Evolutionary conservation across 1,284 basidiomycete species (phyloP).

Genomic region (Ganoderma multipileum): DNA sequence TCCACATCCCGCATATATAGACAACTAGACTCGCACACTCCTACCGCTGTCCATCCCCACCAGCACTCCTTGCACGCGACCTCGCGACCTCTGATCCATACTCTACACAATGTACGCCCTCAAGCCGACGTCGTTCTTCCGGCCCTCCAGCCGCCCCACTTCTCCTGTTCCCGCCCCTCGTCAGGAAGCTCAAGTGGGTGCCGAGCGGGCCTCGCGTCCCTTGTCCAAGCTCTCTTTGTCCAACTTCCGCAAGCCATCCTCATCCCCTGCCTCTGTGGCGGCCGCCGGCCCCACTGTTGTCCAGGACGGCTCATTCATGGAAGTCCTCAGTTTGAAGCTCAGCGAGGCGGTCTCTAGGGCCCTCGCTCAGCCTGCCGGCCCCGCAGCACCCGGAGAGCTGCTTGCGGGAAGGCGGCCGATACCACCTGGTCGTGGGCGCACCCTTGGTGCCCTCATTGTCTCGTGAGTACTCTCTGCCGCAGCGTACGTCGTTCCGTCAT

Average conservation of each 20-base stretch:
- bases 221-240: slow-evolving; percentile 64
- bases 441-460: slow-evolving; percentile 70
- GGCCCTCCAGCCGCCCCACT: slow-evolving; percentile 66
- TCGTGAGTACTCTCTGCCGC: slow-evolving; percentile 54
- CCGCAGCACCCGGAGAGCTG: slow-evolving; percentile 55
- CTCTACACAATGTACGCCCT: slow-evolving; percentile 63
- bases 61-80: slow-evolving; percentile 1
- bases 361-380: slow-evolving; percentile 65
- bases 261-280: slow-evolving; percentile 43
- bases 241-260: slow-evolving; percentile 56
- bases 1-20: slow-evolving; percentile 27
- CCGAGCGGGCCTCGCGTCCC: slow-evolving; percentile 56
- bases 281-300: slow-evolving; percentile 54
- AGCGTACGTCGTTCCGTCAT: slow-evolving; percentile 17
- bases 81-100: slow-evolving; percentile 28
- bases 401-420: slow-evolving; percentile 71
- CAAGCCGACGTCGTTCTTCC: slow-evolving; percentile 71
- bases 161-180: slow-evolving; percentile 56
- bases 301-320: slow-evolving; percentile 81
- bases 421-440: slow-evolving; percentile 69
- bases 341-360: slow-evolving; percentile 84
- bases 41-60: slow-evolving; percentile 1
- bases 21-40: slow-evolving; percentile 29
- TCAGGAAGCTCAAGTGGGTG: slow-evolving; percentile 46
- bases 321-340: slow-evolving; percentile 74